Evolutionary conservation across 176 grass and related monocot species (phyloP), one percentile per base, ranked within the genome.

Genomic region (Elymus sibiricus): DNA sequence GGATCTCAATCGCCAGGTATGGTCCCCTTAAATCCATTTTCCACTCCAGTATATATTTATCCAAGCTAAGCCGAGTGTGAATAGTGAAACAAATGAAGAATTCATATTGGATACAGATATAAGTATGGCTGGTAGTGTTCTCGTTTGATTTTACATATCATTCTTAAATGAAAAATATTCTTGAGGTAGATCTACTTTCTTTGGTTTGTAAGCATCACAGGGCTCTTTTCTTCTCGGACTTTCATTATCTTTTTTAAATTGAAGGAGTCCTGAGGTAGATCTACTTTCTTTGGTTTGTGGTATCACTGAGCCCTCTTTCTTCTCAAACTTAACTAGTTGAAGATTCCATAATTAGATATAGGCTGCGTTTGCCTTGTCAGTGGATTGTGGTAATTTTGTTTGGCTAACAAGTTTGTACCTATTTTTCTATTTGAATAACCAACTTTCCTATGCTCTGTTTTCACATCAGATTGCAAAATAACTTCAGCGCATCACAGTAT

Each of bases 1-100:
- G 81, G 92, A 97, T 85, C 80, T 97, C 79, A 97, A 94, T 90
- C 79, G 88, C 70, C 92, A 97, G 92, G 94, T 97, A 72, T 79
- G 49, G 12, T 37, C 11, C 44, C 19, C 12, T 28, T 56, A 62
- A 40, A 51, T 64, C 29, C 34, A 31, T 78, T 85, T 58, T 17
- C 60, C 1, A 51, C 71, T 68, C 55, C 6, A 59, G 56, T 28
- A 71, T 86, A 59, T 35, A 64, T 83, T 24, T 24, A 71, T 67
- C 51, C 10, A 46, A n/a, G 56, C 35, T 88, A 70, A 81, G 12
- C 35, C 51, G 39, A 82, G n/a, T 78, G 42, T 12, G 13, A 53
- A 19, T 25, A 12, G 2, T 39, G 0, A 5, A 66, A 31, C 40
- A 66, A 71, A 56, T 86, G 47, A 53, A 58, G 19, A 76, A 75